Conservation (phyloP, 352 stramenopile genomes). For the Nothophytophthora sp. region DNA sequence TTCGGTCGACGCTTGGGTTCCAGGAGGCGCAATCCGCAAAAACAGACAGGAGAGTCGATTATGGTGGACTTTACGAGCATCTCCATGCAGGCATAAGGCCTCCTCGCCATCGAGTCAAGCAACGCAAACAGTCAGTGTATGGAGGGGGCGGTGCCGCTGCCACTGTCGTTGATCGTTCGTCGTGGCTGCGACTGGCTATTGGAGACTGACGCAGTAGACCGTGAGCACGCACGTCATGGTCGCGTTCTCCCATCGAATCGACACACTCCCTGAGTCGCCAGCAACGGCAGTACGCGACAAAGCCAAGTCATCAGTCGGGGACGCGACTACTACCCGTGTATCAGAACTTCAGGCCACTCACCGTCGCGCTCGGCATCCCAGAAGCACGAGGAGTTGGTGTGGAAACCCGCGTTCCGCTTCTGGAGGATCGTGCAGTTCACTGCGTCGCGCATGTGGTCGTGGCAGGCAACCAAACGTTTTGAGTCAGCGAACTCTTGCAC, state of each 20-base stretch:
- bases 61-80: constrained; percentile 84
- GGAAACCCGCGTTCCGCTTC: constrained; percentile 86
- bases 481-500: too few species aligned
- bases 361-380: constrained; percentile 86
- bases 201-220: constrained; percentile 74
- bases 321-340: background rate
- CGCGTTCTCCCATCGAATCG: constrained; percentile 74
- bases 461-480: too few species aligned
- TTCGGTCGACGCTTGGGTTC: constrained; percentile 55
- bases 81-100: constrained; percentile 44
- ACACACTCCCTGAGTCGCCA: constrained; percentile 67
- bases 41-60: constrained; percentile 67
- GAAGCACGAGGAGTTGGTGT: constrained; percentile 88
- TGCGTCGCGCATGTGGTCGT: too few species aligned
- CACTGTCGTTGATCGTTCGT: constrained; percentile 10
- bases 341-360: constrained; percentile 24
- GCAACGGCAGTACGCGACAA: constrained; percentile 9
- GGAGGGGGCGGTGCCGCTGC: constrained; percentile 10
- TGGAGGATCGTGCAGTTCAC: constrained; percentile 89
- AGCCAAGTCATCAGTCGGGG: constrained; percentile 6
- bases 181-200: constrained; percentile 32
- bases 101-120: background rate
- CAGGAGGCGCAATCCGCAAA: constrained; percentile 28
- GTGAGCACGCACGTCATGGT: constrained; percentile 75
- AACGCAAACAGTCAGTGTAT: constrained; percentile 7